Conservation (phyloP, 495 filamentous ascomycete species). For the Penicillium paradoxum region DNA sequence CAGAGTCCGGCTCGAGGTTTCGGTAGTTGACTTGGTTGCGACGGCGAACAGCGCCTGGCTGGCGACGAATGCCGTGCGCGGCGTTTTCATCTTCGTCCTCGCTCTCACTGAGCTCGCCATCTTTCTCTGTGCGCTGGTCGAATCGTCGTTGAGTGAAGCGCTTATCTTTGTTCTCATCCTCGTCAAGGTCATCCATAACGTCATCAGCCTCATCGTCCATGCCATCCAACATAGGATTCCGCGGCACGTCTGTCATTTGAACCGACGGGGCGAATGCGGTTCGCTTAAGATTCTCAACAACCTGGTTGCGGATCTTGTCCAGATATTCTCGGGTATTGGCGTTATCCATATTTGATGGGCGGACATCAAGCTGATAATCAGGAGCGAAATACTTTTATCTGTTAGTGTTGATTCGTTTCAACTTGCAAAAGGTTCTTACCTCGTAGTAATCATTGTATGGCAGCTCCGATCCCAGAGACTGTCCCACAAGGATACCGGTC, state of each 20-base stretch:
- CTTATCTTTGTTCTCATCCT: slow-evolving; percentile 82
- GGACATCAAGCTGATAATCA: slow-evolving; percentile 92
- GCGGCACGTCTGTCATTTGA: slow-evolving; percentile 92
- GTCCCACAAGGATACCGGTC: slow-evolving; percentile 82
- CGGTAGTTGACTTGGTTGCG: slow-evolving; percentile 69
- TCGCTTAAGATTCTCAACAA: slow-evolving; percentile 88
- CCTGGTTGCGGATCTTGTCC: slow-evolving; percentile 87
- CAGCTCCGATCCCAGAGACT: slow-evolving; percentile 72
- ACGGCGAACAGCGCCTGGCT: slow-evolving; percentile 54
- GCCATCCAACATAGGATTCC: slow-evolving; percentile 58
- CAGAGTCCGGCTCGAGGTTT: slow-evolving; percentile 62
- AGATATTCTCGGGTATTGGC: slow-evolving; percentile 92
- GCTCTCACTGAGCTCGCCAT: slow-evolving; percentile 75
- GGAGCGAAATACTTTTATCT: slow-evolving; percentile 83
- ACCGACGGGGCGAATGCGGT: slow-evolving; percentile 88
- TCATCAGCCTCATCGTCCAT: slow-evolving; percentile 83
- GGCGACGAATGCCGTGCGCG: slow-evolving; percentile 63
- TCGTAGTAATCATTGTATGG: slow-evolving; percentile 99
- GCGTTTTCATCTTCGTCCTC: slow-evolving; percentile 84
- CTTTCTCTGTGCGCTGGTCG: slow-evolving; percentile 69
- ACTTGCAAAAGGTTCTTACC: slow-evolving; percentile 45
- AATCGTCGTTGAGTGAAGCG: slow-evolving; percentile 78
- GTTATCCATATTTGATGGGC: slow-evolving; percentile 98
- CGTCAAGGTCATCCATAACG: slow-evolving; percentile 82
- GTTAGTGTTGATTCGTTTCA: slow-evolving; percentile 8